Percentiles rank a stretch among this genome's conserved stretches.
These are phyloP conservation scores for Daldinia sp. DNA, from an alignment of 2,329 filamentous ascomycete species.

Conservation along the genomic window DNA sequence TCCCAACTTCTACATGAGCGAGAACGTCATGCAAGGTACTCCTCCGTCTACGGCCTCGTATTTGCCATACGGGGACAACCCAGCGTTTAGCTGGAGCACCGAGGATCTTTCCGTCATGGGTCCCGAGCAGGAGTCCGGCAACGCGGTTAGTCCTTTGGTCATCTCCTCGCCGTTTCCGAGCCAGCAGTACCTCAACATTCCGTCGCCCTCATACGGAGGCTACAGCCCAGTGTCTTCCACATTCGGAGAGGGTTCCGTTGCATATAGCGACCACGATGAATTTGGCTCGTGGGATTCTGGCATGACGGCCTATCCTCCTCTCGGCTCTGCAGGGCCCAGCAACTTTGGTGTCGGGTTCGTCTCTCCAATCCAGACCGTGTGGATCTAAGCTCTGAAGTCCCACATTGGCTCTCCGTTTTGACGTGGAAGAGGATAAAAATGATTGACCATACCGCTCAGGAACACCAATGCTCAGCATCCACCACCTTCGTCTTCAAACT, in stretches of 20 bases:
- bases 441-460: constrained; percentile 69
- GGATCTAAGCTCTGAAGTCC: constrained; percentile 64
- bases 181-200: constrained; percentile 71
- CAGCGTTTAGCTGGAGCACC: constrained; percentile 73
- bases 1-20: constrained; percentile 65
- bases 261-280: constrained; percentile 73
- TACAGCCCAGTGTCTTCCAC: constrained; percentile 74
- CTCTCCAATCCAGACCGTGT: constrained; percentile 72
- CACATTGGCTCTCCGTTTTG: constrained; percentile 57
- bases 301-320: constrained; percentile 61
- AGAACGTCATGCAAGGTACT: constrained; percentile 55
- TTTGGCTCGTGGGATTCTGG: constrained; percentile 62
- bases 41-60: constrained; percentile 60
- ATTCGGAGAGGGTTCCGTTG: constrained; percentile 70
- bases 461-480: constrained; percentile 52
- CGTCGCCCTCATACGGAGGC: constrained; percentile 70
- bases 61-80: constrained; percentile 65
- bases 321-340: constrained; percentile 57
- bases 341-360: constrained; percentile 70
- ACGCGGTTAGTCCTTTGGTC: constrained; percentile 66
- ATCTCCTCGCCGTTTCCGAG: constrained; percentile 67
- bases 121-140: constrained; percentile 60
- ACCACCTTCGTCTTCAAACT: constrained; percentile 59
- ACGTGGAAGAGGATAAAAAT: constrained; percentile 57
- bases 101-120: constrained; percentile 70